phyloP scores from a whole-genome alignment of 495 filamentous ascomycete genomes.

The Poronia punctata region DNA sequence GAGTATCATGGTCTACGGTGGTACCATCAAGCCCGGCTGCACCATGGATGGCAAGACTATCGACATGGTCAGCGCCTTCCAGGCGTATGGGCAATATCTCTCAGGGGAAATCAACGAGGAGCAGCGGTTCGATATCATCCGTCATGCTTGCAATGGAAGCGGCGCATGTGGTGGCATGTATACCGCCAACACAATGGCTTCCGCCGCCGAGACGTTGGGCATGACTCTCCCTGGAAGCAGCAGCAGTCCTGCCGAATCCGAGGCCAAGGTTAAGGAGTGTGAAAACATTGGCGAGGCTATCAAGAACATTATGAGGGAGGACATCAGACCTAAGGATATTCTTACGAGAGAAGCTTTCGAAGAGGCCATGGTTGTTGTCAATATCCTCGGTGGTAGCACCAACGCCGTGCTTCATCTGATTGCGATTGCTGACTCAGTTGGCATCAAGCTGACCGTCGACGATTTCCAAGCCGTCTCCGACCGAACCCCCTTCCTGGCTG shows the following conservation, averaged over 20 bases:
- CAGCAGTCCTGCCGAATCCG: slow-evolving; percentile 82
- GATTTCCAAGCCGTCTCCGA: slow-evolving; percentile 96
- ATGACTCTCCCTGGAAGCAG: slow-evolving; percentile 93
- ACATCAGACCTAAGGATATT: slow-evolving; percentile 85
- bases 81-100: slow-evolving; percentile 94
- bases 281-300: slow-evolving; percentile 77
- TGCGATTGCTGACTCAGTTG: slow-evolving; percentile 90
- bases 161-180: slow-evolving; percentile 99
- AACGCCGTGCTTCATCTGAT: slow-evolving; percentile 97
- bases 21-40: slow-evolving; percentile 88
- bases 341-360: slow-evolving; percentile 89
- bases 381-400: slow-evolving; percentile 91
- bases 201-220: slow-evolving; percentile 92
- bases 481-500: slow-evolving; percentile 85
- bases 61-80: slow-evolving; percentile 95
- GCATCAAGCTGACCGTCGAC: slow-evolving; percentile 88
- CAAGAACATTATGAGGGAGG: slow-evolving; percentile 75
- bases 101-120: slow-evolving; percentile 86
- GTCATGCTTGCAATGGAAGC: slow-evolving; percentile 85
- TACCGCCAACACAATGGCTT: slow-evolving; percentile 98
- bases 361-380: slow-evolving; percentile 92
- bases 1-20: slow-evolving; percentile 94
- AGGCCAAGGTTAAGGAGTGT: slow-evolving; percentile 82
- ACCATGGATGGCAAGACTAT: slow-evolving; percentile 69
- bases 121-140: slow-evolving; percentile 87